Evolutionary conservation across 2,329 filamentous ascomycete genomes (phyloP).

Genomic region (Talaromyces atroroseus): DNA sequence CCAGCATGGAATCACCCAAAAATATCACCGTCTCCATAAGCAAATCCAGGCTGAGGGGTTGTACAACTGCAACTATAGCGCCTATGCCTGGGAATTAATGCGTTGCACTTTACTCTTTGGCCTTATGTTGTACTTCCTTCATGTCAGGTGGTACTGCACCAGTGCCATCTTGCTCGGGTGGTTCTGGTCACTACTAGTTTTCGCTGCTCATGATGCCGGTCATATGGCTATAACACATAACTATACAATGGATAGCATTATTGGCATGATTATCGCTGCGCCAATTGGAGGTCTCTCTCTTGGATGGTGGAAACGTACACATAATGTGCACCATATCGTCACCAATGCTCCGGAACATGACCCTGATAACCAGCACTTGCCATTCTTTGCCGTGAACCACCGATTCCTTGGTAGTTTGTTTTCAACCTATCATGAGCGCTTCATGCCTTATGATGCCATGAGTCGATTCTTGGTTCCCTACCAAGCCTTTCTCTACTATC

Average conservation of each 20-base stretch:
- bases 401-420: slow-evolving; percentile 66
- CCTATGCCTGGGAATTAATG: slow-evolving; percentile 67
- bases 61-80: slow-evolving; percentile 76
- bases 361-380: slow-evolving; percentile 87
- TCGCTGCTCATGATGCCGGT: slow-evolving; percentile 87
- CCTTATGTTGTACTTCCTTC: slow-evolving; percentile 61
- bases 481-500: slow-evolving; percentile 79
- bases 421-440: slow-evolving; percentile 77
- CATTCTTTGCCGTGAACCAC: slow-evolving; percentile 81
- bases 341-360: slow-evolving; percentile 95
- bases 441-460: slow-evolving; percentile 70
- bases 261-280: slow-evolving; percentile 86
- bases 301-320: slow-evolving; percentile 95
- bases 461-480: slow-evolving; percentile 64
- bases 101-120: slow-evolving; percentile 66
- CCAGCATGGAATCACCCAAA: slow-evolving; percentile 68
- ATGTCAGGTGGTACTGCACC: slow-evolving; percentile 59
- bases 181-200: slow-evolving; percentile 92
- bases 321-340: slow-evolving; percentile 95
- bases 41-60: slow-evolving; percentile 68
- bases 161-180: slow-evolving; percentile 75
- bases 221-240: slow-evolving; percentile 96
- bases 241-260: slow-evolving; percentile 73
- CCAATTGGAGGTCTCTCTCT: slow-evolving; percentile 83
- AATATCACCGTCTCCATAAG: slow-evolving; percentile 73